phyloP scores from a whole-genome alignment of 2,329 filamentous ascomycete genomes.

The Botrytis fragariae region DNA sequence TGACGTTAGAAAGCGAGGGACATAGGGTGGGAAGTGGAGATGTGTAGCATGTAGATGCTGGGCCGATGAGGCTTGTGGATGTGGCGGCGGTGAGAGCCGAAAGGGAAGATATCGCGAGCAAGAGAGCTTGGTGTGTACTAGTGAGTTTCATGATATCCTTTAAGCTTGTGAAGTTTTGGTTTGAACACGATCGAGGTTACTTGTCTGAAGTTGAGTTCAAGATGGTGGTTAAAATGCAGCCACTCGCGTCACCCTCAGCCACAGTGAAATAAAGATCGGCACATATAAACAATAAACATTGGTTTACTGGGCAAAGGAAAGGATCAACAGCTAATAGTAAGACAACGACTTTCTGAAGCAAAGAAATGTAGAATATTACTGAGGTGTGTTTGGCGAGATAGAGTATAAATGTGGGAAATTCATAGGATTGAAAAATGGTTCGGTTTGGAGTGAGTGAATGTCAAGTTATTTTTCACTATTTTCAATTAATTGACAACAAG shows the following conservation, averaged over 20 bases:
- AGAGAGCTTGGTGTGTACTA: background rate
- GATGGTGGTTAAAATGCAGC: background rate
- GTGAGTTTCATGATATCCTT: background rate
- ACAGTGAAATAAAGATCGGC: background rate
- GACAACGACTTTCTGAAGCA: background rate
- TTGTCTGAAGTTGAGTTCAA: background rate
- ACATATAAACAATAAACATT: background rate
- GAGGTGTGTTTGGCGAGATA: background rate
- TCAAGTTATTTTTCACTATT: background rate
- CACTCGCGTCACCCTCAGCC: background rate
- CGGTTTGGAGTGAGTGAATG: too few relatives aligned
- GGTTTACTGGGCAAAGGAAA: background rate
- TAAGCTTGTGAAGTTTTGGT: background rate
- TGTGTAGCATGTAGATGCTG: constrained; percentile 21
- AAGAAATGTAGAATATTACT: background rate
- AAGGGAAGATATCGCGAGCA: background rate
- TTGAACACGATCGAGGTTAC: background rate
- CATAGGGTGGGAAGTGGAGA: constrained; percentile 9
- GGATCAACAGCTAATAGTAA: background rate
- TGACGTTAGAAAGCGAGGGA: background rate
- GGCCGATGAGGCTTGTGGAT: background rate
- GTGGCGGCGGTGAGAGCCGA: too few relatives aligned
- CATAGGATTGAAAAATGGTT: background rate
- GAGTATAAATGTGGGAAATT: background rate
- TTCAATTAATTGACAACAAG: background rate